Evolutionary conservation across 1,284 basidiomycete genomes (phyloP), one percentile per base, ranked within the genome.

Genomic region (Veloboletus limbatus): DNA sequence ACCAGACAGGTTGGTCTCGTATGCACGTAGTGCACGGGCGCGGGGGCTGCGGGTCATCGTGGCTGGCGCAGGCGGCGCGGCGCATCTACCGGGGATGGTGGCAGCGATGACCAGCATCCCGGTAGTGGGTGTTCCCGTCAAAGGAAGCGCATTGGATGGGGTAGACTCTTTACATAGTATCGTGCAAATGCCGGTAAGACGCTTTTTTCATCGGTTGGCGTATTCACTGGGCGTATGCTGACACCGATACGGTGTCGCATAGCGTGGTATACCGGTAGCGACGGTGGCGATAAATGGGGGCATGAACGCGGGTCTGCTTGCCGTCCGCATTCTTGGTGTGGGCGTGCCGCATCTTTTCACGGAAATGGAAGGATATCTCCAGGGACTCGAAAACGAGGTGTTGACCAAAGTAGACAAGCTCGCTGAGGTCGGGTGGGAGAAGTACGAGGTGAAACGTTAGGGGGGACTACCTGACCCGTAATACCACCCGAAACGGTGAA

Each of bases 11-110:
- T 78, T 99, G 69, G 79, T 89, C 14, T 76, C 84, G 49, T 98
- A 97, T 57, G 88, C 97, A 5, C 74, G 83, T 40, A 77, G 78
- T 9, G 95, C 95, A 0, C 75, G 82, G 0, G 70, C 80, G 8
- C 73, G 95, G 16, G 97, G 96, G 2, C 55, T 88, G 31, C 70
- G 87, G 36, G 80, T 79, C 6, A 86, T 99, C 67, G 89, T 99
- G 44, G 95, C 96, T 2, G 96, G 96, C 9, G 96, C 97, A 1
- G 97, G 96, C 18, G 97, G 96, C 0, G 96, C 96, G 0, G 96
- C 97, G 5, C 96, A 99, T 70, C 71, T 99, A 9, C 96, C 97
- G 0, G 97, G 97, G 0, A 99, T 99, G 97, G 91, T 98, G 1
- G 95, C 95, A 2, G 86, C 91, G 11, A 86, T 97, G 82, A 97